These are phyloP conservation scores for Ehretia macrophylla DNA, from an alignment of 257 asterid genomes.

Conservation along the genomic window DNA sequence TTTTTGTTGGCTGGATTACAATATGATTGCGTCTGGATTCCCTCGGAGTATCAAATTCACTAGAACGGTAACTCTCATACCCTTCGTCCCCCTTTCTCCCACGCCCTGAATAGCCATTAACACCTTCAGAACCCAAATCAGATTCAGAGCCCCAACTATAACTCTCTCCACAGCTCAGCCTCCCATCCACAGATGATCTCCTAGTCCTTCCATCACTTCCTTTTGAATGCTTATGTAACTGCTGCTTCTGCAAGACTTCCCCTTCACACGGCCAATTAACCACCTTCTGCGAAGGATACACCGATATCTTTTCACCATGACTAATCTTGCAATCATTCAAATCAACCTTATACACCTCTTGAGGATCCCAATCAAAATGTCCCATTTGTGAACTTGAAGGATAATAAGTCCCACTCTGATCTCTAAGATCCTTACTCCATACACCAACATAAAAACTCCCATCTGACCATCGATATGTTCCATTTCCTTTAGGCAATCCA, in stretches of 20 bases:
- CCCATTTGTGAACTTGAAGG: constrained; percentile 41
- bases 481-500: constrained; percentile 80
- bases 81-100: constrained; percentile 34
- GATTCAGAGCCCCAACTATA: constrained; percentile 44
- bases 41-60: constrained; percentile 32
- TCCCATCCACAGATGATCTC: constrained; percentile 38
- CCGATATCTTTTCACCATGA: constrained; percentile 48
- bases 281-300: constrained; percentile 61
- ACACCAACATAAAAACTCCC: constrained; percentile 87
- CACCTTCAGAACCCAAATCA: constrained; percentile 43
- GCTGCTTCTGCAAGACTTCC: constrained; percentile 33
- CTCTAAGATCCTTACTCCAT: constrained; percentile 67
- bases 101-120: constrained; percentile 26
- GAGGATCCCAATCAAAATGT: constrained; percentile 70
- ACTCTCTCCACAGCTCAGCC: constrained; percentile 31
- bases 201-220: constrained; percentile 23
- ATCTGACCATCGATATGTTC: constrained; percentile 65
- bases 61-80: constrained; percentile 15
- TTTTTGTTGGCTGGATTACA: constrained; percentile 46
- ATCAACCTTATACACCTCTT: constrained; percentile 39
- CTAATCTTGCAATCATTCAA: constrained; percentile 45
- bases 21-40: constrained; percentile 34
- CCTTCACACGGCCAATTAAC: constrained; percentile 58
- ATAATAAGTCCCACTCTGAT: constrained; percentile 77
- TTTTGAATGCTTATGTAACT: constrained; percentile 21